Evolutionary conservation across 495 filamentous ascomycete genomes (phyloP), one percentile per base, ranked within the genome.

Genomic region (Saxispiralis lemnorum): DNA sequence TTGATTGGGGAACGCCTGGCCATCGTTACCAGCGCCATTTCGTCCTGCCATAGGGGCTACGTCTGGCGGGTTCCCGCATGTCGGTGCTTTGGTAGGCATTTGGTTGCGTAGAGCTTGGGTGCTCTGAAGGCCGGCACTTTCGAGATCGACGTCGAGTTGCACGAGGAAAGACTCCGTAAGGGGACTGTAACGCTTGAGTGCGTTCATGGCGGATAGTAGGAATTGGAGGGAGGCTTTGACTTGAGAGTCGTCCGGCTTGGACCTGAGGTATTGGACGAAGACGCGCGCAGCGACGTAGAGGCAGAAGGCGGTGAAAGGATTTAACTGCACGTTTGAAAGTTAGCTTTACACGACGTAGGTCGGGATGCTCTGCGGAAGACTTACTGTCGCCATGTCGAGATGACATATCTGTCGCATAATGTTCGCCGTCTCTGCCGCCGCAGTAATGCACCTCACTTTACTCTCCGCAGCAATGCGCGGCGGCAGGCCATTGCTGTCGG

Each of bases 341-440:
- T 19, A 35, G 17, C 38, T 30, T 21, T 7, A 24, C 19, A 38
- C 24, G 39, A 35, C 19, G 30, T 42, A 41, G 24, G 35, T 10
- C 2, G 19, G n/a, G 11, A 37, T 31, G 21, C 17, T 12, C 17
- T 35, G 7, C 2, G 21, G 3, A 36, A 31, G 7, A 71, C 83
- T 63, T 75, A 95, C 89, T 44, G 71, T 63, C 17, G 78, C 73
- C 38, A 95, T 60, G 56, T 99, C 92, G 41, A 89, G 65, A 58
- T 95, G 88, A 52, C 83, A 83, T 38, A 92, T 78, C 78, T 88
- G 83, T 43, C 83, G 76, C 92, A 99, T 94, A 38, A 94, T 87
- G 51, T 77, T 85, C n/a, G 86, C 81, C 53, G 95, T 92, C 51
- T 95, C 87, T 44, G 83, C 81, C 5, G 89, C 89, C 4, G 89